These are phyloP conservation scores for Pseudogymnoascus destructans DNA, from an alignment of 2,329 filamentous ascomycete species.

Conservation along the genomic window DNA sequence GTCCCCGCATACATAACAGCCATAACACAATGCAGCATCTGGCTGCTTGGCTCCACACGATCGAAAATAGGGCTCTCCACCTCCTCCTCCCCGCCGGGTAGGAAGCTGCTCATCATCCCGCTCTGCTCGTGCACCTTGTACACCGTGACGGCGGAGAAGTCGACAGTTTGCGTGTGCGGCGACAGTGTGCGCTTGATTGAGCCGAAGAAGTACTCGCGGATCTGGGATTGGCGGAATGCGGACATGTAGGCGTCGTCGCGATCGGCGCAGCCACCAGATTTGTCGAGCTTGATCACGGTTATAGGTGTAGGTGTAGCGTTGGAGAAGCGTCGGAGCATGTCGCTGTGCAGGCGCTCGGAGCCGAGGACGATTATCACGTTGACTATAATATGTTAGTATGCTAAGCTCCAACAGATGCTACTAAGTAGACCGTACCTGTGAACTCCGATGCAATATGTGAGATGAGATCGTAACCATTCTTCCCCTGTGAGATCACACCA, in stretches of 20 bases:
- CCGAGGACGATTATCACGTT: conserved; percentile 75
- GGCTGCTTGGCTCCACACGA: conserved; percentile 48
- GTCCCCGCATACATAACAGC: conserved; percentile 69
- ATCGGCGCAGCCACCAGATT: conserved; percentile 73
- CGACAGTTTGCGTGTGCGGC: conserved; percentile 74
- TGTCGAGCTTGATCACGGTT: conserved; percentile 64
- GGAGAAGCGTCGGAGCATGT: conserved; percentile 58
- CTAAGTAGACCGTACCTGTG: conserved; percentile 34
- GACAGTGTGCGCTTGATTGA: conserved; percentile 63
- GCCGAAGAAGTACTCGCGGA: conserved; percentile 92
- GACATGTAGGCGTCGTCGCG: conserved; percentile 64
- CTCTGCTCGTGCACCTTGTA: conserved; percentile 49
- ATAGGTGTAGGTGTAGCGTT: conserved; percentile 52
- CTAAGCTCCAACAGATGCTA: background rate
- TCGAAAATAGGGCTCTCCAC: conserved; percentile 36
- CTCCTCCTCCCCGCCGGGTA: conserved; percentile 24
- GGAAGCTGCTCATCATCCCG: conserved; percentile 23
- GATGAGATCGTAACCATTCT: conserved; percentile 60
- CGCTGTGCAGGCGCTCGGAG: conserved; percentile 60
- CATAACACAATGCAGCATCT: conserved; percentile 68
- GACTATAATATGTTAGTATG: conserved; percentile 31
- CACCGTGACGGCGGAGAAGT: conserved; percentile 60
- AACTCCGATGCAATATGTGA: conserved; percentile 64
- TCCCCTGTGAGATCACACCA: conserved; percentile 51
- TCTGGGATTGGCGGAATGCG: conserved; percentile 57